Conservation (phyloP, 352 stramenopile species). For the Phytophthora multivora region DNA sequence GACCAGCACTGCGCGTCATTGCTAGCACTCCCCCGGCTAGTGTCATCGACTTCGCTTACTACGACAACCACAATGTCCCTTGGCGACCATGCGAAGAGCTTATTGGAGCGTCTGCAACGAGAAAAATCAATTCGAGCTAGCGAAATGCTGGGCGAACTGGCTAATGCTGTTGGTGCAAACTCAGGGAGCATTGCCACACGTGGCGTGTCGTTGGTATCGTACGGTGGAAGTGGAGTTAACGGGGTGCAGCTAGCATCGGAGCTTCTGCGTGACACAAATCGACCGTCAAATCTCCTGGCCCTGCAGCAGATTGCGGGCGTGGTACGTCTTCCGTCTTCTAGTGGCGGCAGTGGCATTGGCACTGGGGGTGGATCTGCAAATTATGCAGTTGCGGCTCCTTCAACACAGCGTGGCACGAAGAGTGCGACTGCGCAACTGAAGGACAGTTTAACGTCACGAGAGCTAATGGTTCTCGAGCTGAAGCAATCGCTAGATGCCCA, state of each 20-base stretch:
- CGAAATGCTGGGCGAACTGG: slow-evolving; percentile 86
- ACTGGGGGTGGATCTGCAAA: slow-evolving; percentile 33
- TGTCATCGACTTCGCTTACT: slow-evolving; percentile 80
- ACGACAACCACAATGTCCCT: slow-evolving; percentile 73
- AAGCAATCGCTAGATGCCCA: slow-evolving; percentile 89
- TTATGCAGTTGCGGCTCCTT: slow-evolving; percentile 38
- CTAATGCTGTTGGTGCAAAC: slow-evolving; percentile 77
- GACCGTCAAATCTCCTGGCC: slow-evolving; percentile 61
- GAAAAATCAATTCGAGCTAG: slow-evolving; percentile 87
- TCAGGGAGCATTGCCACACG: slow-evolving; percentile 70
- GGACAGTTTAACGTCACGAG: slow-evolving; percentile 79
- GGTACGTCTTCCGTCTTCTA: slow-evolving; percentile 39
- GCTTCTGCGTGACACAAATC: slow-evolving; percentile 87
- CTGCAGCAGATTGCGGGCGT: slow-evolving; percentile 47
- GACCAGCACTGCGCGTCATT: slow-evolving; percentile 86
- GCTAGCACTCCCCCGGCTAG: slow-evolving; percentile 75
- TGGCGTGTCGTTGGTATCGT: slow-evolving; percentile 81
- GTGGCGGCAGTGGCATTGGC: slow-evolving; percentile 29
- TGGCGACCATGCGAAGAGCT: slow-evolving; percentile 70
- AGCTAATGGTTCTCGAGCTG: slow-evolving; percentile 87
- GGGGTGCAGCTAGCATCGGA: slow-evolving; percentile 89
- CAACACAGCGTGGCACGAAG: slow-evolving; percentile 45
- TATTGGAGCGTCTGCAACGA: slow-evolving; percentile 75
- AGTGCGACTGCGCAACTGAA: slow-evolving; percentile 47
- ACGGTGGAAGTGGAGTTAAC: slow-evolving; percentile 81